Evolutionary conservation across 768 basidiomycete genomes (phyloP).

Genomic region (Trametes cinnabarina): DNA sequence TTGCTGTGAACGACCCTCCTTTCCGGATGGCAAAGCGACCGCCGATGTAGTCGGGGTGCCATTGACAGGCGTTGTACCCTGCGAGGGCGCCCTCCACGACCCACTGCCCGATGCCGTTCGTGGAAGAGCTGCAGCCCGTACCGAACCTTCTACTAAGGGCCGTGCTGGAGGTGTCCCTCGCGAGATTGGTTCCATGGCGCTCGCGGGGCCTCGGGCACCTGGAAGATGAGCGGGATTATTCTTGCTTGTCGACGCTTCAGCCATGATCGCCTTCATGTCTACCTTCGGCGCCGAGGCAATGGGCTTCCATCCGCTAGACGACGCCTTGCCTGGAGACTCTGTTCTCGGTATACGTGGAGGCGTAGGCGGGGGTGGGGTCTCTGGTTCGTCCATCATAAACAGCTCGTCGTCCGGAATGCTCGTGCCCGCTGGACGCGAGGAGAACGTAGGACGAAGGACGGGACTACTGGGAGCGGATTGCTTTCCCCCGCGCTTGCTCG

Average conservation of each 20-base stretch:
- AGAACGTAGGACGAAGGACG: slow-evolving; percentile 23
- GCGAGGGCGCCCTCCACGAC: slow-evolving; percentile 18
- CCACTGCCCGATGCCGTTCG: background rate
- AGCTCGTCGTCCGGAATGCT: slow-evolving; percentile 55
- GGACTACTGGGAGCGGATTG: slow-evolving; percentile 31
- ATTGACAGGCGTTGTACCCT: background rate
- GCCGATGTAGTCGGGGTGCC: background rate
- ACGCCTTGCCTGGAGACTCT: slow-evolving; percentile 9
- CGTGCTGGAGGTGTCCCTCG: slow-evolving; percentile 7
- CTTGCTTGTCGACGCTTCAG: slow-evolving; percentile 55
- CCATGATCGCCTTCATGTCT: slow-evolving; percentile 86
- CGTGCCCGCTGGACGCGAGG: slow-evolving; percentile 18
- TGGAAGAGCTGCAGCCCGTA: background rate
- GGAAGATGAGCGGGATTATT: background rate
- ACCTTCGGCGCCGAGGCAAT: slow-evolving; percentile 53
- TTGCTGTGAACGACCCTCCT: background rate
- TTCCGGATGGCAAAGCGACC: background rate
- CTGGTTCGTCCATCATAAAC: slow-evolving; percentile 81
- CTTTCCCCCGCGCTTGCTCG: slow-evolving; percentile 15
- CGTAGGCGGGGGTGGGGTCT: slow-evolving; percentile 30
- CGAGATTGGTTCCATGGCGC: background rate
- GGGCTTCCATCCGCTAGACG: slow-evolving; percentile 33
- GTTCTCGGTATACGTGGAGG: slow-evolving; percentile 9
- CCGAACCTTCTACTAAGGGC: background rate
- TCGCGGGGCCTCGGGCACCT: background rate